Evolutionary conservation across 192 early-diverging fungal genomes (phyloP).

Genomic region (Radiomyces spectabilis): DNA sequence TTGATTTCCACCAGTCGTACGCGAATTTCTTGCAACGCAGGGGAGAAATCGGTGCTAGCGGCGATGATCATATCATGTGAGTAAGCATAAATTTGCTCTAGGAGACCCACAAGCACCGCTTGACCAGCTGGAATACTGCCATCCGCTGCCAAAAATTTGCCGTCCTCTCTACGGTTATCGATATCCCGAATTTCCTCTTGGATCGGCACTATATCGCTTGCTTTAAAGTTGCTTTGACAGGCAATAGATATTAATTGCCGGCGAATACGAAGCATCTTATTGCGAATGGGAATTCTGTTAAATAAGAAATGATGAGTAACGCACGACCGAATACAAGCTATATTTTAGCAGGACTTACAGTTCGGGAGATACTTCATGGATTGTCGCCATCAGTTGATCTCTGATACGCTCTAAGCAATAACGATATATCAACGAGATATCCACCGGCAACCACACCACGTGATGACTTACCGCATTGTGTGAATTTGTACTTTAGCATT

Average conservation of each 20-base stretch:
- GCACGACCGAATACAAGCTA: background rate
- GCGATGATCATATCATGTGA: conserved; percentile 70
- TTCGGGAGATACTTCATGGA: conserved; percentile 58
- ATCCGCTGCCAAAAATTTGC: conserved; percentile 65
- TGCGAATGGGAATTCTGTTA: conserved; percentile 54
- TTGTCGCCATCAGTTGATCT: conserved; percentile 44
- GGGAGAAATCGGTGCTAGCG: conserved; percentile 54
- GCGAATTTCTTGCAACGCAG: conserved; percentile 50
- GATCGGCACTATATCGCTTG: conserved; percentile 38
- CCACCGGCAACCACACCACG: background rate
- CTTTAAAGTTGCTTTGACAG: conserved; percentile 19
- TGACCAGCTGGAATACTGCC: conserved; percentile 75
- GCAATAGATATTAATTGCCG: conserved; percentile 44
- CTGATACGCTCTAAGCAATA: conserved; percentile 32
- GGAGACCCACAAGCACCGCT: conserved; percentile 68
- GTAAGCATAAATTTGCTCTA: conserved; percentile 78
- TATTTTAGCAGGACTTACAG: conserved; percentile 24
- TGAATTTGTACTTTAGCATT: conserved; percentile 32
- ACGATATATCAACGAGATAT: conserved; percentile 2
- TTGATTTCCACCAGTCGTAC: conserved; percentile 64
- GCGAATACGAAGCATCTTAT: conserved; percentile 62
- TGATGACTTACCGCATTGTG: conserved; percentile 19
- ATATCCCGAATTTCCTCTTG: conserved; percentile 74
- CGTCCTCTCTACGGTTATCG: conserved; percentile 71
- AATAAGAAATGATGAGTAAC: background rate